phyloP scores from a whole-genome alignment of 371 early-diverging fungal genomes.

The Mortierella sp. region DNA sequence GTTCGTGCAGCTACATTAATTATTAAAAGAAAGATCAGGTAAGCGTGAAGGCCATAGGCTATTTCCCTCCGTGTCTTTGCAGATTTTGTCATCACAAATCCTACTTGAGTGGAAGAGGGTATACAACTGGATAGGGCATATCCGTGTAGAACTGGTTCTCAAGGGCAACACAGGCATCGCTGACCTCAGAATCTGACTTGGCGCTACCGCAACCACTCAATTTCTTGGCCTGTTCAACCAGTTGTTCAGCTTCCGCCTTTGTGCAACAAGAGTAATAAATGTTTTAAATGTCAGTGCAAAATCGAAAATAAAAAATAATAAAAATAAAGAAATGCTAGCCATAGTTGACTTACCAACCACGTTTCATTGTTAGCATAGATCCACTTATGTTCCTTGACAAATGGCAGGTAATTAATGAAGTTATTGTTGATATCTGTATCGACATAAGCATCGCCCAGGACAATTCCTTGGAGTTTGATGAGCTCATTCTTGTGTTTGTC shows the following conservation, averaged over 20 bases:
- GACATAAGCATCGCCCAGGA: not conserved
- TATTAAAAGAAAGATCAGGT: not conserved
- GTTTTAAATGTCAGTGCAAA: not conserved
- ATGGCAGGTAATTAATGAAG: not conserved
- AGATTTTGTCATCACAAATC: not conserved
- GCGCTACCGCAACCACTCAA: not conserved
- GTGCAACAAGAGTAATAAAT: not conserved
- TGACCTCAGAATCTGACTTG: not conserved
- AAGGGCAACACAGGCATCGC: not conserved
- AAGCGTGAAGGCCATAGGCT: too few species aligned
- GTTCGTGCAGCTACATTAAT: not conserved
- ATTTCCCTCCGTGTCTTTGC: too few species aligned
- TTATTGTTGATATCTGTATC: not conserved
- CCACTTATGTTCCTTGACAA: not conserved
- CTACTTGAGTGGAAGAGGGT: not conserved
- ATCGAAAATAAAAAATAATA: too few species aligned
- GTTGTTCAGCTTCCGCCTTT: not conserved
- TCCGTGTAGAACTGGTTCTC: not conserved
- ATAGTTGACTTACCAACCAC: not conserved
- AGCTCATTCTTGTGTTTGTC: not conserved
- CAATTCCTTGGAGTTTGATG: not conserved
- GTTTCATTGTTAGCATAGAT: conserved; percentile 1
- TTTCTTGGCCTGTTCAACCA: not conserved
- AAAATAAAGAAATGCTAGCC: too few species aligned
- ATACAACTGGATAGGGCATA: not conserved